phyloP scores from a whole-genome alignment of 2,329 filamentous ascomycete species.

The Penicillium vulpinum region DNA sequence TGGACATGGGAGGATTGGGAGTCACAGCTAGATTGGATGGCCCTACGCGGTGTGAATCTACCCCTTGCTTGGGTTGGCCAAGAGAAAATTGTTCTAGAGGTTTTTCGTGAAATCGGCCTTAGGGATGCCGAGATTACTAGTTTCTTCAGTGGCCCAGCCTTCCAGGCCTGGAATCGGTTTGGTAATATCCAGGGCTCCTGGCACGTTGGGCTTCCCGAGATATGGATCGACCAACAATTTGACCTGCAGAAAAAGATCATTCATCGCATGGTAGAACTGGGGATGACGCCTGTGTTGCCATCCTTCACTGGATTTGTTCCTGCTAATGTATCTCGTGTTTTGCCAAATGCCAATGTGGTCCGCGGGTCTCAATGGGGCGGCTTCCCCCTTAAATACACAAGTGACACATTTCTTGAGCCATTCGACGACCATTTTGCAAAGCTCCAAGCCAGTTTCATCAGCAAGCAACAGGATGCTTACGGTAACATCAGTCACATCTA shows the following conservation, averaged over 20 bases:
- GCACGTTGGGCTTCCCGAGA: constrained; percentile 46
- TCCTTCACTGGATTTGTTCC: constrained; percentile 56
- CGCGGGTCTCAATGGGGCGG: constrained; percentile 48
- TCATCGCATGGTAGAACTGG: constrained; percentile 52
- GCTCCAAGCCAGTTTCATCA: constrained; percentile 50
- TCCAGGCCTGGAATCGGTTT: constrained; percentile 57
- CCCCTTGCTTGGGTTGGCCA: constrained; percentile 55
- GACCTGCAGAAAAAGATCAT: constrained; percentile 53
- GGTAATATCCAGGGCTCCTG: constrained; percentile 56
- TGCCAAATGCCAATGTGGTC: constrained; percentile 47
- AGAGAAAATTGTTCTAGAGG: constrained; percentile 53
- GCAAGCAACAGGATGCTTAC: constrained; percentile 49
- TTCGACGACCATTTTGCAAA: constrained; percentile 46
- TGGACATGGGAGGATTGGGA: constrained; percentile 59
- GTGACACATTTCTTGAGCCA: constrained; percentile 52
- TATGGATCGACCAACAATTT: constrained; percentile 53
- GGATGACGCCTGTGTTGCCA: constrained; percentile 55
- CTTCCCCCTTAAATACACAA: constrained; percentile 46
- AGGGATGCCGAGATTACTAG: constrained; percentile 46
- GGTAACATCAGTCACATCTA: constrained; percentile 53
- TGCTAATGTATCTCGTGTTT: constrained; percentile 40
- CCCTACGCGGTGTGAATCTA: constrained; percentile 54
- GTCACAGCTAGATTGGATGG: constrained; percentile 54
- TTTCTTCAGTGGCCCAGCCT: constrained; percentile 54
- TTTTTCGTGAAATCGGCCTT: constrained; percentile 50